These are phyloP conservation scores for Hypoxylon sp. DNA, from an alignment of 2,329 filamentous ascomycete species.

Conservation along the genomic window DNA sequence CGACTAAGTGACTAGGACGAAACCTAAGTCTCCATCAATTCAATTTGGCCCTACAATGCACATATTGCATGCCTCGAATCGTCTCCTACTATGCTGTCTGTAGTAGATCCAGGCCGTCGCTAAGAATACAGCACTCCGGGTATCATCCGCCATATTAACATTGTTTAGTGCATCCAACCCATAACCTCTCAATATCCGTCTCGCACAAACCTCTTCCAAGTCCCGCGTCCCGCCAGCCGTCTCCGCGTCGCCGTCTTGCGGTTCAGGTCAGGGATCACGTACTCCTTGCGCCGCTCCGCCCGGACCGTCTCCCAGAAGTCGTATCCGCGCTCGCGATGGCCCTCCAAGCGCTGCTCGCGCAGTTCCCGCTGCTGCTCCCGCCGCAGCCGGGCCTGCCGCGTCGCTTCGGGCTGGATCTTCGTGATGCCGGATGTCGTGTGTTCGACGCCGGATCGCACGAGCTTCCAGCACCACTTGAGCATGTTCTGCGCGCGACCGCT, in stretches of 20 bases:
- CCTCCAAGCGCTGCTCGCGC: conserved; percentile 28
- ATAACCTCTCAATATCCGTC: conserved; percentile 5
- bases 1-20: conserved; percentile 4
- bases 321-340: conserved; percentile 46
- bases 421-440: conserved; percentile 28
- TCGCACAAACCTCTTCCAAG: conserved; percentile 31
- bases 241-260: conserved; percentile 34
- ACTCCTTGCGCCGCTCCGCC: conserved; percentile 41
- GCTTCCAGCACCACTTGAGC: conserved; percentile 41
- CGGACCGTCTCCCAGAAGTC: conserved; percentile 53
- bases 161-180: no score
- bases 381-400: conserved; percentile 38
- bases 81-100: neutral
- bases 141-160: conserved; percentile 16
- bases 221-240: conserved; percentile 25
- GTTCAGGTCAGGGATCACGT: conserved; percentile 51
- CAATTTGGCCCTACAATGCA: neutral
- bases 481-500: conserved; percentile 54
- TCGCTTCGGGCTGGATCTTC: conserved; percentile 41
- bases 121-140: neutral
- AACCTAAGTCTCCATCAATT: neutral
- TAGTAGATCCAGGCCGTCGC: neutral
- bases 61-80: neutral
- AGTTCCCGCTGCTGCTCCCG: conserved; percentile 36
- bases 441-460: conserved; percentile 10